Evolutionary conservation across 768 basidiomycete species (phyloP).

Genomic region (Russula foetens): DNA sequence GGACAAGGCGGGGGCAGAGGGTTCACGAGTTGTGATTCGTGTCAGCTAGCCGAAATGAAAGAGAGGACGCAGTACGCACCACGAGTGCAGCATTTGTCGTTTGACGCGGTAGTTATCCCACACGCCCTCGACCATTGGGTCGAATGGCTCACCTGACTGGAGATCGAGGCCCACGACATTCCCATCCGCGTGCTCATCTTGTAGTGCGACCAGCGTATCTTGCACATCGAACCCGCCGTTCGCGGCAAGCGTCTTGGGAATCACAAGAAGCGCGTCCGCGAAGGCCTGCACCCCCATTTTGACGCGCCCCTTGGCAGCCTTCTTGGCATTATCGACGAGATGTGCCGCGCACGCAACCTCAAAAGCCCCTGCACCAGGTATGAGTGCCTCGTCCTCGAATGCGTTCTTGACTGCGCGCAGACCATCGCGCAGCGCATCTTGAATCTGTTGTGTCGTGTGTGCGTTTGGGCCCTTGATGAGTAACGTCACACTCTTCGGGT

Average conservation of each 20-base stretch:
- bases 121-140: conserved; percentile 91
- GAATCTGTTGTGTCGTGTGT: conserved; percentile 93
- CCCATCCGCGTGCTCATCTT: conserved; percentile 96
- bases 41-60: conserved; percentile 21
- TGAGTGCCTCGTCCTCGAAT: conserved; percentile 78
- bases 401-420: conserved; percentile 95
- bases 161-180: conserved; percentile 88
- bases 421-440: conserved; percentile 97
- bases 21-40: background rate
- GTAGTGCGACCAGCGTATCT: conserved; percentile 85
- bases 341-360: conserved; percentile 89
- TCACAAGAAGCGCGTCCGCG: conserved; percentile 87
- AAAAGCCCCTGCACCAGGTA: conserved; percentile 98
- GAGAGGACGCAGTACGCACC: conserved; percentile 41
- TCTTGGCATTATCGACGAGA: conserved; percentile 71
- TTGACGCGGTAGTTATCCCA: conserved; percentile 99
- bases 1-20: conserved; percentile 5
- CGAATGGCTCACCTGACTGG: conserved; percentile 90
- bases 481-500: conserved; percentile 90
- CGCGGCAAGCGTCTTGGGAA: conserved; percentile 92
- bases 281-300: conserved; percentile 98
- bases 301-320: conserved; percentile 82
- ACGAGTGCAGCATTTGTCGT: conserved; percentile 96
- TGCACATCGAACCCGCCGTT: conserved; percentile 98
- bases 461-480: conserved; percentile 97